These are phyloP conservation scores for Salvia hispanica DNA, from an alignment of 257 asterid species.

Conservation along the genomic window DNA sequence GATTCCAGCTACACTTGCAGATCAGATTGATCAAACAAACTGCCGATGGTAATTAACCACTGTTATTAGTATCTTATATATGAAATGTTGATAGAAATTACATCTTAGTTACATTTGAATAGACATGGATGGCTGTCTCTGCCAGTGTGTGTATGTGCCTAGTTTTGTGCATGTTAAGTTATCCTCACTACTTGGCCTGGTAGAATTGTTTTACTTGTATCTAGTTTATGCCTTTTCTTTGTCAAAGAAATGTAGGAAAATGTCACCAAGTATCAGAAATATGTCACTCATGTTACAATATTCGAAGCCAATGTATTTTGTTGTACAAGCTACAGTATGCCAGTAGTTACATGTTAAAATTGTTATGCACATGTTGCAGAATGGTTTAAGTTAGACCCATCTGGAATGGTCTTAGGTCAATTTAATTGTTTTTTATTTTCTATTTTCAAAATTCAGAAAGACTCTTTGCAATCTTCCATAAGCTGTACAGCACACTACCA, in stretches of 20 bases:
- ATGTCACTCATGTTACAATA: too few species aligned
- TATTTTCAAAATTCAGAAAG: neutral
- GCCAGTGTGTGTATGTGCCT: slow-evolving; percentile 17
- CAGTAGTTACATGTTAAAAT: too few species aligned
- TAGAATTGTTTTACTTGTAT: slow-evolving; percentile 19
- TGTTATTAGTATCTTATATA: slow-evolving; percentile 25
- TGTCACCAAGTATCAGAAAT: neutral
- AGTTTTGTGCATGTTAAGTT: neutral
- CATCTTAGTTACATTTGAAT: slow-evolving; percentile 13
- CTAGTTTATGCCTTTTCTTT: slow-evolving; percentile 6
- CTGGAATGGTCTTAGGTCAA: neutral
- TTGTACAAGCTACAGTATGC: too few species aligned
- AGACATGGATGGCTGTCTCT: slow-evolving; percentile 15
- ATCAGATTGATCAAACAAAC: slow-evolving; percentile 70
- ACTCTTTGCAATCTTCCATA: neutral
- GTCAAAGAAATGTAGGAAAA: slow-evolving; percentile 8
- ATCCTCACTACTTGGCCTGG: slow-evolving; percentile 22
- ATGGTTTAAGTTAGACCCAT: neutral
- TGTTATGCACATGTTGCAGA: neutral
- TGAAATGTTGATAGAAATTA: slow-evolving; percentile 10
- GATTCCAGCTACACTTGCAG: slow-evolving; percentile 77
- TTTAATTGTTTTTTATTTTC: neutral
- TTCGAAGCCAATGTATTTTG: too few species aligned
- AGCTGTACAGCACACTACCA: neutral
- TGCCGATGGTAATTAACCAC: slow-evolving; percentile 58